Conservation (phyloP, 805 yeast genomes). For the Yarrowia sp. region DNA sequence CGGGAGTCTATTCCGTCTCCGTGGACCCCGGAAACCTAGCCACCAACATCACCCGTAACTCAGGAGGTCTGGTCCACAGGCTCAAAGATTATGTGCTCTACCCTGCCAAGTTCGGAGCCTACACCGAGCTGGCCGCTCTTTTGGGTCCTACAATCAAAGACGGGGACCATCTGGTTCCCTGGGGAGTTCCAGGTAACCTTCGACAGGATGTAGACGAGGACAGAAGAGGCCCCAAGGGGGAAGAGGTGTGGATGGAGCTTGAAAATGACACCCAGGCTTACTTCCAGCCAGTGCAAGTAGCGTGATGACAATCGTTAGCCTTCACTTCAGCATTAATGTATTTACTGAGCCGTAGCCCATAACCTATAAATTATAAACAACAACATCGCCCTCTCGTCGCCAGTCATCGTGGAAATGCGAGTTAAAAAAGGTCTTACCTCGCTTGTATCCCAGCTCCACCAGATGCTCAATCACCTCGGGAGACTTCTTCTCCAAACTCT, state of each 20-base stretch:
- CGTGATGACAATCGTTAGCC: no score
- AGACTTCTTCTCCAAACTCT: constrained; percentile 46
- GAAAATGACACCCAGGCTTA: constrained; percentile 32
- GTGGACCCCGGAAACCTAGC: constrained; percentile 45
- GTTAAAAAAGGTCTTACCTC: constrained; percentile 63
- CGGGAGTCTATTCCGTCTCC: constrained; percentile 38
- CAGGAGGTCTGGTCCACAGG: not conserved
- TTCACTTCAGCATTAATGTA: not conserved
- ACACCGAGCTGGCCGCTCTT: constrained; percentile 45
- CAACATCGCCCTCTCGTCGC: constrained; percentile 73
- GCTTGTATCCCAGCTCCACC: constrained; percentile 33
- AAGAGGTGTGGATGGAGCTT: constrained; percentile 40
- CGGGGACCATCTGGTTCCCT: constrained; percentile 44
- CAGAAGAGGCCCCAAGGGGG: constrained; percentile 38
- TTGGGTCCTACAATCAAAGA: constrained; percentile 42
- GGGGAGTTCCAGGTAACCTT: constrained; percentile 42
- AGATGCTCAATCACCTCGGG: constrained; percentile 44
- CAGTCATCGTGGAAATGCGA: constrained; percentile 81
- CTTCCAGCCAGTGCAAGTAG: no score
- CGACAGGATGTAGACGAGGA: constrained; percentile 42
- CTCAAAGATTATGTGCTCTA: constrained; percentile 25
- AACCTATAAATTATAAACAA: constrained; percentile 47
- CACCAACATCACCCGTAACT: constrained; percentile 39
- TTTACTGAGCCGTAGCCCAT: not conserved
- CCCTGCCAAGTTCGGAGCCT: constrained; percentile 43